Percentiles rank a stretch among this genome's conserved stretches.
phyloP scores from a whole-genome alignment of 2,329 filamentous ascomycete species.

The Ophiosphaerella korrae region DNA sequence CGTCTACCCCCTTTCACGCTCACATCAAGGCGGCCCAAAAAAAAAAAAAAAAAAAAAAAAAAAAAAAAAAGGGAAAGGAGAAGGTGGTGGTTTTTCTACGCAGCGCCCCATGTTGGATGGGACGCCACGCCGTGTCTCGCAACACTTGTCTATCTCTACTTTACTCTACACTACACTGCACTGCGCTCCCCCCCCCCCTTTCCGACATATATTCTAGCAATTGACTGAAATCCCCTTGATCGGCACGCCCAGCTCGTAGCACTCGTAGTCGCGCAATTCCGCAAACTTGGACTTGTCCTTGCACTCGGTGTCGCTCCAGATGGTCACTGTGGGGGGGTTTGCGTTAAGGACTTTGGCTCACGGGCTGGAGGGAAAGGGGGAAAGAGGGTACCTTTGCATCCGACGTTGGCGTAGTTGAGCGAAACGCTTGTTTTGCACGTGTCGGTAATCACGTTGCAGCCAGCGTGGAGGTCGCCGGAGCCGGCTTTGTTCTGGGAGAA shows the following conservation, averaged over 20 bases:
- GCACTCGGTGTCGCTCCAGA: constrained; percentile 12
- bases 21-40: too few species aligned
- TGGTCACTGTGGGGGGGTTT: constrained; percentile 12
- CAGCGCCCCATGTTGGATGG: too few species aligned
- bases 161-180: background rate
- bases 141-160: background rate
- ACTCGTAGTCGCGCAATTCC: constrained; percentile 7
- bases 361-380: too few species aligned
- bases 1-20: too few species aligned
- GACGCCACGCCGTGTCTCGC: too few species aligned
- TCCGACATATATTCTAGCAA: constrained; percentile 15
- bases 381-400: constrained; percentile 13
- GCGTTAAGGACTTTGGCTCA: too few species aligned
- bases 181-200: too few species aligned
- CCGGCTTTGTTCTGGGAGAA: constrained; percentile 16
- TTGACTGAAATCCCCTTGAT: constrained; percentile 12
- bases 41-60: too few species aligned
- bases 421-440: constrained; percentile 10
- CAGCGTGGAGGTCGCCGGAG: constrained; percentile 12
- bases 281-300: constrained; percentile 4
- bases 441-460: constrained; percentile 18
- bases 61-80: too few species aligned
- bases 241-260: constrained; percentile 10
- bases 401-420: constrained; percentile 16
- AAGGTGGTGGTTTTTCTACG: background rate